Evolutionary conservation across 345 rosid species (phyloP).

Genomic region (Theobroma cacao): DNA sequence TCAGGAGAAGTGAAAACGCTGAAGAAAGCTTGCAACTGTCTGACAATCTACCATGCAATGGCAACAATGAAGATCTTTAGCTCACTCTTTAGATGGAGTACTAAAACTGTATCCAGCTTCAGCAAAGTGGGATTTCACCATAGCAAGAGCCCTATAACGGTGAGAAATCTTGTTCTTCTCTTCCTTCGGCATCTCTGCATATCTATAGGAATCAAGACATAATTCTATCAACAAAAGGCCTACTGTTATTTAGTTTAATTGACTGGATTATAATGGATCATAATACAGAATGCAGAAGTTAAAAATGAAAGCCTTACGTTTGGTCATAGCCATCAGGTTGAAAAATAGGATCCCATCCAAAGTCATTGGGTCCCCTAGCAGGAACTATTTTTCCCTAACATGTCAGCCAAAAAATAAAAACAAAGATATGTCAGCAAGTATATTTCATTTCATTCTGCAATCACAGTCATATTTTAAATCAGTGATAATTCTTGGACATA

Average conservation of each 20-base stretch:
- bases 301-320: constrained; percentile 43
- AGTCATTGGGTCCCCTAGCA: constrained; percentile 82
- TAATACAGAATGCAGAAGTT: neutral
- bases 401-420: constrained; percentile 25
- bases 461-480: neutral
- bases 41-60: constrained; percentile 7
- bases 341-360: constrained; percentile 98
- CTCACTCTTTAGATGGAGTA: constrained; percentile 22
- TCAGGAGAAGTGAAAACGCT: neutral
- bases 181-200: constrained; percentile 90
- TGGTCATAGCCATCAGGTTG: constrained; percentile 84
- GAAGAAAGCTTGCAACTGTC: constrained; percentile 2
- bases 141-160: constrained; percentile 69
- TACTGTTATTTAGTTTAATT: neutral
- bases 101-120: constrained; percentile 62
- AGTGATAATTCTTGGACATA: neutral
- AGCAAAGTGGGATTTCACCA: constrained; percentile 68
- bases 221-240: neutral
- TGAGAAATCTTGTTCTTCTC: constrained; percentile 94
- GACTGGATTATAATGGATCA: neutral
- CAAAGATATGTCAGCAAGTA: neutral
- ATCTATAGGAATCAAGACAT: constrained; percentile 35
- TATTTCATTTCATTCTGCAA: no score
- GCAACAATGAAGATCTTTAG: neutral
- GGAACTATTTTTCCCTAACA: constrained; percentile 83